Evolutionary conservation across 345 rosid species (phyloP).

Genomic region (Populus simonii): DNA sequence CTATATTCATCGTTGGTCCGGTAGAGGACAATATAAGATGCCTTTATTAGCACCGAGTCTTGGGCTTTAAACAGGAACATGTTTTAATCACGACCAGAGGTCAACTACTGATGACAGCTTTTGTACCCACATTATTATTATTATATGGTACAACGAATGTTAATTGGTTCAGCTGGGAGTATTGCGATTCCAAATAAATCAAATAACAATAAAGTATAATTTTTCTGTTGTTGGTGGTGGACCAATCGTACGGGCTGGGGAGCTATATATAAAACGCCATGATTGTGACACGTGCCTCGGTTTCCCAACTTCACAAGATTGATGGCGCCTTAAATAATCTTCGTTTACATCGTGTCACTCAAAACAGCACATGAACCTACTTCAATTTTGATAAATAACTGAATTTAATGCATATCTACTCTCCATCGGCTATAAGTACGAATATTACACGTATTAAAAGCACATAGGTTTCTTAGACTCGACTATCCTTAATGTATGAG

Average conservation of each 20-base stretch:
- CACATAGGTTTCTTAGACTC: no score
- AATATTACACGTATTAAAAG: no score
- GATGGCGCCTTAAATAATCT: no score
- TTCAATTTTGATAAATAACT: no score
- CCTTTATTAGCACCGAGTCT: no score
- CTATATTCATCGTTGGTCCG: no score
- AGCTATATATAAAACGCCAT: not conserved
- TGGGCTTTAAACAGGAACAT: no score
- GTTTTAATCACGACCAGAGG: not conserved
- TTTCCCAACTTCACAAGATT: not conserved
- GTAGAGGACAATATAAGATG: no score
- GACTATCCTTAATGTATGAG: no score
- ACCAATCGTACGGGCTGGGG: not conserved
- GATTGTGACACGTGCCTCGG: slow-evolving; percentile 30
- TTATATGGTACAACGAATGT: not conserved
- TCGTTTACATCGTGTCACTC: not conserved
- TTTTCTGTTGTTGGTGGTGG: not conserved
- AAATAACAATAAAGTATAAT: not conserved
- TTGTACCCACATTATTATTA: not conserved
- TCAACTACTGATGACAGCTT: not conserved
- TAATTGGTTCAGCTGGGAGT: not conserved
- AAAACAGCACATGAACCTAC: no score
- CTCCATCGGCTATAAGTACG: no score
- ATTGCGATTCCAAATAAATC: not conserved
- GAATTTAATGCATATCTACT: no score